Conservation (phyloP, 2,329 filamentous ascomycete genomes). For the Fusarium continuum region DNA sequence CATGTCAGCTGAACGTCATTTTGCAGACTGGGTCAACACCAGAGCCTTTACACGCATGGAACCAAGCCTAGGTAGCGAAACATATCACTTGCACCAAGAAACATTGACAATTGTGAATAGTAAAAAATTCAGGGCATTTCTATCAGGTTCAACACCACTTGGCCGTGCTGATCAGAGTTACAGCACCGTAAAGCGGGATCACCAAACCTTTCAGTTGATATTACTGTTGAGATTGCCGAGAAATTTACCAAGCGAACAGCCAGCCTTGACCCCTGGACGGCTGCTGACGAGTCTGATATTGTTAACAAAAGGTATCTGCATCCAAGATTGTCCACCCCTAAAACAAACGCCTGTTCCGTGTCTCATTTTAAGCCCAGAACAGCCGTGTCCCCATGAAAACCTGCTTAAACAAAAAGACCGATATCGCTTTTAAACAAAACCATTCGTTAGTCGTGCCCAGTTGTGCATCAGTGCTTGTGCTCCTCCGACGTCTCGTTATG, state of each 20-base stretch:
- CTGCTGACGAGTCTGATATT: not conserved
- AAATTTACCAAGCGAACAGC: not conserved
- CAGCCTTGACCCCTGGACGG: too few relatives aligned
- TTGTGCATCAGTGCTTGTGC: constrained; percentile 40
- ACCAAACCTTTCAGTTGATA: not conserved
- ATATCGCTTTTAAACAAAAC: not conserved
- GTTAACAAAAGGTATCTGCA: constrained; percentile 19
- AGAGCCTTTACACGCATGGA: too few relatives aligned
- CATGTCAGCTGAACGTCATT: too few relatives aligned
- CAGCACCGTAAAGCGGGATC: not conserved
- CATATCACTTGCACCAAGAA: too few relatives aligned
- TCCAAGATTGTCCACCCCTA: not conserved
- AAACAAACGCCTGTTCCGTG: constrained; percentile 19
- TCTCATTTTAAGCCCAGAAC: constrained; percentile 13
- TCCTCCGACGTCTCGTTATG: constrained; percentile 60
- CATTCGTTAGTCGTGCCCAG: not conserved
- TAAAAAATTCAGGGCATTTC: too few relatives aligned
- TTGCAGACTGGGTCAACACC: too few relatives aligned
- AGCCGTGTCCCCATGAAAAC: not conserved
- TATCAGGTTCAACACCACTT: too few relatives aligned
- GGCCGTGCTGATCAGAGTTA: not conserved
- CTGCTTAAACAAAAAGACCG: not conserved
- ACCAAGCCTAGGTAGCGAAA: too few relatives aligned
- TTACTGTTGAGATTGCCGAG: not conserved
- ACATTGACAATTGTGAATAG: too few relatives aligned